phyloP scores from a whole-genome alignment of 495 filamentous ascomycete species.

The Glonium stellatum region DNA sequence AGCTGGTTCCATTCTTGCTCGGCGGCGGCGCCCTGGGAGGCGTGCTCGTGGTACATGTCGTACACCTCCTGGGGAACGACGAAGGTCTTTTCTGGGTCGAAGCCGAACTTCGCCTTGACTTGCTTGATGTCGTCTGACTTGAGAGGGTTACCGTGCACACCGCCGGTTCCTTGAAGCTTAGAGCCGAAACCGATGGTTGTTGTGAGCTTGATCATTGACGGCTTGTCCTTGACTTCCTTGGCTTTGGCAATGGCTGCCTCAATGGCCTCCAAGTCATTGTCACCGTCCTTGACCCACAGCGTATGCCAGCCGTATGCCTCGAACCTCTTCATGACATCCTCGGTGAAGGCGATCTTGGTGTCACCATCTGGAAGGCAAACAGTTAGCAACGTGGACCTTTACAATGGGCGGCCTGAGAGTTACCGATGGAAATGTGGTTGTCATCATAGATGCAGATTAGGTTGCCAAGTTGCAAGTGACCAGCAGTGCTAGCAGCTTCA shows the following conservation, averaged over 20 bases:
- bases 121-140: slow-evolving; percentile 88
- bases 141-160: slow-evolving; percentile 91
- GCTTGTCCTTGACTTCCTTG: slow-evolving; percentile 89
- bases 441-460: slow-evolving; percentile 95
- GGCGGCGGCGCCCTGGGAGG: slow-evolving; percentile 74
- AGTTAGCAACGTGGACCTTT: slow-evolving; percentile 23
- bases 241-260: slow-evolving; percentile 80
- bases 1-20: slow-evolving; percentile 96
- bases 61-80: slow-evolving; percentile 93
- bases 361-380: slow-evolving; percentile 60
- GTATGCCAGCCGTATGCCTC: slow-evolving; percentile 97
- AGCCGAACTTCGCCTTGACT: slow-evolving; percentile 90
- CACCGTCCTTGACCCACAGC: slow-evolving; percentile 78
- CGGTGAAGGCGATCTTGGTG: slow-evolving; percentile 92
- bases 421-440: slow-evolving; percentile 93
- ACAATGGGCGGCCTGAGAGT: slow-evolving; percentile 19
- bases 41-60: slow-evolving; percentile 76
- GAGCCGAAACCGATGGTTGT: slow-evolving; percentile 99
- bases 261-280: slow-evolving; percentile 81
- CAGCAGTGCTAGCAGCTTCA: slow-evolving; percentile 87
- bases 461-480: slow-evolving; percentile 96
- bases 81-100: slow-evolving; percentile 90
- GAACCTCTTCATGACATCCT: slow-evolving; percentile 93
- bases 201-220: slow-evolving; percentile 90
- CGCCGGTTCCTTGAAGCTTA: slow-evolving; percentile 82